A percentile compares a stretch with the other conserved stretches of the same genome.
These are phyloP conservation scores for Trametopsis cervina DNA, from an alignment of 768 basidiomycete species.

Conservation along the genomic window DNA sequence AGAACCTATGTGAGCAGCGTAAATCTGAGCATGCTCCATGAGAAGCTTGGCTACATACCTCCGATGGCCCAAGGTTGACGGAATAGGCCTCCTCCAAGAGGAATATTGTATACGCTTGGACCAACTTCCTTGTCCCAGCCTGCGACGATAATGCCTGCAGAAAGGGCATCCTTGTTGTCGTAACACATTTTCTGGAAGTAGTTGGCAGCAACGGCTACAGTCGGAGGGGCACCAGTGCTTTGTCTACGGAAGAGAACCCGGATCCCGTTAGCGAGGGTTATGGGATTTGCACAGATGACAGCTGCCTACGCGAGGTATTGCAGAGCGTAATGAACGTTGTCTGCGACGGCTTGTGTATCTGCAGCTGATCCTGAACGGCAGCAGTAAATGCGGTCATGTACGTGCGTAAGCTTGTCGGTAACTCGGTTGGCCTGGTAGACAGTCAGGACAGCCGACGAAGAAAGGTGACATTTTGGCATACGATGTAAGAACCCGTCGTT, in stretches of 20 bases:
- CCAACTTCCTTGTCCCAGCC: conserved; percentile 94
- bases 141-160: conserved; percentile 94
- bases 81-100: conserved; percentile 94
- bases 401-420: conserved; percentile 93
- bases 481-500: conserved; percentile 95
- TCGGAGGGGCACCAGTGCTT: conserved; percentile 52
- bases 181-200: conserved; percentile 88
- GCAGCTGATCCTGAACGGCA: conserved; percentile 98
- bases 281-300: too few species aligned
- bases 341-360: conserved; percentile 95
- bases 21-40: not conserved
- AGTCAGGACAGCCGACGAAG: not conserved
- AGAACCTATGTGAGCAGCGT: conserved; percentile 46
- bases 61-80: conserved; percentile 99
- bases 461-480: conserved; percentile 21
- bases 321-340: conserved; percentile 77
- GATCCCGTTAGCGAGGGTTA: not conserved
- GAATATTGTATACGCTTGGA: conserved; percentile 94
- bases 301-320: conserved; percentile 63
- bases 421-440: conserved; percentile 83
- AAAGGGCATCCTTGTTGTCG: conserved; percentile 82
- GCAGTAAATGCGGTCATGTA: conserved; percentile 98
- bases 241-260: conserved; percentile 32
- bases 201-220: conserved; percentile 77
- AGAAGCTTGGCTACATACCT: conserved; percentile 40